Evolutionary conservation across 2,329 filamentous ascomycete species (phyloP), one percentile per base, ranked within the genome.

Genomic region (Penicillium concentricum): DNA sequence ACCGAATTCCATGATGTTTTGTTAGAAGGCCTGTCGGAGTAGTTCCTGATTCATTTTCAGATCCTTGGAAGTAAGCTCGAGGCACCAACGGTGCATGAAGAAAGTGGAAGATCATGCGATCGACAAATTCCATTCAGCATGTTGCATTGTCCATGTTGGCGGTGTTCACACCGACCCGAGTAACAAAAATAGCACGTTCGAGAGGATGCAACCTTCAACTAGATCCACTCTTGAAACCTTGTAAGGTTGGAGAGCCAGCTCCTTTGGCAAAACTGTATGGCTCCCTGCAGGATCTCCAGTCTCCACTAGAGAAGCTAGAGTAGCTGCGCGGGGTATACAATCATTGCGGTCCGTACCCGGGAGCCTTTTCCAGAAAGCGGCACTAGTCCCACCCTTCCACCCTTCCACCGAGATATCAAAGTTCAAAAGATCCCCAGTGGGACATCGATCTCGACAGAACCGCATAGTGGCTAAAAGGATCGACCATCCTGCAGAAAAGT

Each of bases 401-500:
- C 16, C 6, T 26, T 22, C 41, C 38, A 42, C 37, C 18, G 32
- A 53, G 39, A 51, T 30, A 32, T 15, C 26, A 32, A 50, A n/a
- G 60, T 60, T 42, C 50, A 38, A 53, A 52, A 57, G 52, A 60
- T 58, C 56, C 53, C 55, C 37, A 52, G 54, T 59, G 60, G 61
- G 24, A 26, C 24, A 50, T 64, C 56, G 51, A 57, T 64, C 56
- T 61, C 30, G 57, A 59, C 42, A 37, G 54, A 58, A 61, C 45
- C 43, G 50, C 65, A 59, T 62, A 61, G 63, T 62, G 61, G 61
- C 57, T 63, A 42, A 39, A 39, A 49, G 51, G 63, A 68, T 68
- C 66, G 61, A 51, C 68, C 62, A 62, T 61, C 61, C 54, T 66
- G 68, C 67, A 71, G 67, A 56, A 67, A 6, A 58, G 64, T n/a